Percentiles rank a stretch among this genome's conserved stretches.
Evolutionary conservation across 1,284 basidiomycete species (phyloP).

Genomic region (Coniferiporia weirii): DNA sequence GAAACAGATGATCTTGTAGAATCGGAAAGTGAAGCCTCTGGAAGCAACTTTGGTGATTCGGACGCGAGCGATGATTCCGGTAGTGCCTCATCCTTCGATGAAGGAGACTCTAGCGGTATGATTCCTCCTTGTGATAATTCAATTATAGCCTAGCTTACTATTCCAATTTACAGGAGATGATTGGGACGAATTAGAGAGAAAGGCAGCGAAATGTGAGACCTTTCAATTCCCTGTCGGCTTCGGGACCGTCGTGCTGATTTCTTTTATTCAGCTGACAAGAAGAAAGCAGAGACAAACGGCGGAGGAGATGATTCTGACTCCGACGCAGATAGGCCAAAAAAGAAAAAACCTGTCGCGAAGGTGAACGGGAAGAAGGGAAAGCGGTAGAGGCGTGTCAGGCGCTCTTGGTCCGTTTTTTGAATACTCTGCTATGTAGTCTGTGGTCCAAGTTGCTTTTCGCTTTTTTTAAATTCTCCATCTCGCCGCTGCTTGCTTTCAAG

Average conservation of each 20-base stretch:
- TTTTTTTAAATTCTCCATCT: not conserved
- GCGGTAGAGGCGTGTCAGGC: conserved; percentile 19
- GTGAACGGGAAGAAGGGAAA: conserved; percentile 36
- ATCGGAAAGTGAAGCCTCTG: conserved; percentile 48
- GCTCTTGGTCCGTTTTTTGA: not conserved
- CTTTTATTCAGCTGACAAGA: conserved; percentile 55
- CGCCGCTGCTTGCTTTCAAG: too few species aligned
- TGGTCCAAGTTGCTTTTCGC: not conserved
- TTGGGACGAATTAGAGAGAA: conserved; percentile 92
- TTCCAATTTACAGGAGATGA: conserved; percentile 58
- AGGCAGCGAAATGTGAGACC: conserved; percentile 74
- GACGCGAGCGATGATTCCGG: conserved; percentile 65
- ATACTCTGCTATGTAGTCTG: not conserved
- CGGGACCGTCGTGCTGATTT: conserved; percentile 7
- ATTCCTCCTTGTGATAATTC: conserved; percentile 2
- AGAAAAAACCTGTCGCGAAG: conserved; percentile 44
- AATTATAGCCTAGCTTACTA: not conserved
- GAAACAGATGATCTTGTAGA: conserved; percentile 50
- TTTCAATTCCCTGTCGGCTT: not conserved
- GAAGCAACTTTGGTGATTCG: conserved; percentile 54
- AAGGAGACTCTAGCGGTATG: conserved; percentile 64
- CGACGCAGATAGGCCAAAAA: conserved; percentile 59
- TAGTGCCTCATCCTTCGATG: conserved; percentile 61
- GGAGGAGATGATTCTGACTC: conserved; percentile 54
- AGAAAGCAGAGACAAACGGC: conserved; percentile 46